A percentile compares a stretch with the other conserved stretches of the same genome.
Conservation (phyloP, 2,329 filamentous ascomycete genomes). For the Epichloe scottii region DNA sequence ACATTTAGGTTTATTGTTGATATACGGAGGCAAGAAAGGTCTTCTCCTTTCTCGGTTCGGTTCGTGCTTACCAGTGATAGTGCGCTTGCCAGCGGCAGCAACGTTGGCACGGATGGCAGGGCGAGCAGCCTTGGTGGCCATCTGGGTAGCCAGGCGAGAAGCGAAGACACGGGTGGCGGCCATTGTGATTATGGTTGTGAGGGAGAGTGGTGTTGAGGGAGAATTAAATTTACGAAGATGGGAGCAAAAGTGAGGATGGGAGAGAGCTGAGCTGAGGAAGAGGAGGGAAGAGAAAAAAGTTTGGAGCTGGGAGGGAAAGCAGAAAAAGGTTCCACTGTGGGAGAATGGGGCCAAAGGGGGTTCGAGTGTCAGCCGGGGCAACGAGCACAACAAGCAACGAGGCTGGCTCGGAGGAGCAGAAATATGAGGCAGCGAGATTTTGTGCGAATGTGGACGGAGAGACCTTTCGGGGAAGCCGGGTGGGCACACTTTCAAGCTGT, state of each 20-base stretch:
- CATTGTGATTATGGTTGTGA: slow-evolving; percentile 58
- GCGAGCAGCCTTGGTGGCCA: slow-evolving; percentile 67
- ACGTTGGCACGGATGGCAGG: slow-evolving; percentile 56
- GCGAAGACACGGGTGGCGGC: slow-evolving; percentile 67
- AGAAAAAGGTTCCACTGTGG: slow-evolving; percentile 22
- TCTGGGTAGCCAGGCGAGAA: slow-evolving; percentile 64
- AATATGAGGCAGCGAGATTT: slow-evolving; percentile 19
- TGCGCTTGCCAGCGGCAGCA: slow-evolving; percentile 59
- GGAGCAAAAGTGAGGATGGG: slow-evolving; percentile 22
- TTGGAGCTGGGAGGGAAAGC: slow-evolving; percentile 23
- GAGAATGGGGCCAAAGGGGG: slow-evolving; percentile 17
- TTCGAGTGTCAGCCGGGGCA: slow-evolving; percentile 23
- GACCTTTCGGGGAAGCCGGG: slow-evolving; percentile 24
- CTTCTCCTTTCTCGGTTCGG: slow-evolving; percentile 12
- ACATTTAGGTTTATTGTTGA: slow-evolving; percentile 8
- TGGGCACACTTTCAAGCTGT: slow-evolving; percentile 17
- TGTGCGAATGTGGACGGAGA: slow-evolving; percentile 18
- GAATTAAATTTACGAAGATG: slow-evolving; percentile 19
- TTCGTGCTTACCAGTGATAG: slow-evolving; percentile 54
- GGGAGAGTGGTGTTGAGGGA: slow-evolving; percentile 14
- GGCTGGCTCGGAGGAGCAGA: slow-evolving; percentile 6
- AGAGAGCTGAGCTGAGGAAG: slow-evolving; percentile 21
- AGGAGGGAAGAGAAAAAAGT: slow-evolving; percentile 28
- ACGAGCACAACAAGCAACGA: slow-evolving; percentile 15
- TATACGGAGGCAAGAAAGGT: slow-evolving; percentile 13